Evolutionary conservation across 2,329 filamentous ascomycete genomes (phyloP).

Genomic region (Trichoderma oligosporum): DNA sequence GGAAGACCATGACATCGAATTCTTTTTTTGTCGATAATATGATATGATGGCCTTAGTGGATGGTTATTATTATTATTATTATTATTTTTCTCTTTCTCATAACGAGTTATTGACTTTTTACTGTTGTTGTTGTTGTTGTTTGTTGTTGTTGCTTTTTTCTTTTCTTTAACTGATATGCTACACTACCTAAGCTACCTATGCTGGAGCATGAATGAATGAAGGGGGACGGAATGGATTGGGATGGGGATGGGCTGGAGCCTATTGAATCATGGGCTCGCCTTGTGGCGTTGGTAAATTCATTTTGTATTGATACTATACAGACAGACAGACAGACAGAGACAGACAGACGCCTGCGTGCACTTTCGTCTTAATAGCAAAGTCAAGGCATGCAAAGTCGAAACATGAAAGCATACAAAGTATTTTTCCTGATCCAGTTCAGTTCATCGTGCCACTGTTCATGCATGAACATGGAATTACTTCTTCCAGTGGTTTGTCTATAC

Average conservation of each 20-base stretch:
- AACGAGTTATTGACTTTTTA: too few relatives aligned
- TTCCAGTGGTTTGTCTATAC: too few relatives aligned
- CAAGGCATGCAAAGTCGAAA: neutral
- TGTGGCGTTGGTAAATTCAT: constrained; percentile 7
- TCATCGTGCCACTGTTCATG: too few relatives aligned
- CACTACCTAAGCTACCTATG: too few relatives aligned
- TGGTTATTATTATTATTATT: neutral
- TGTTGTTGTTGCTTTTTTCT: neutral
- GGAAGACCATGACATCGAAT: neutral
- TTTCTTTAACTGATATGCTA: neutral
- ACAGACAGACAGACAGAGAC: neutral
- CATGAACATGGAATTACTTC: too few relatives aligned
- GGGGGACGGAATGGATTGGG: neutral
- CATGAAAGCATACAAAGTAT: neutral
- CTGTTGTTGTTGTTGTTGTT: neutral
- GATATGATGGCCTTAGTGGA: neutral
- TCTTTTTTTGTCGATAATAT: neutral
- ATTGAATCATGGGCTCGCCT: constrained; percentile 12
- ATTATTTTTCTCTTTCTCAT: neutral
- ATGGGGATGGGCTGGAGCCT: constrained; percentile 18
- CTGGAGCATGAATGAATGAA: neutral
- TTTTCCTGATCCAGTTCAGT: too few relatives aligned
- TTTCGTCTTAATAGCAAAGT: constrained; percentile 2
- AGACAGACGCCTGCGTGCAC: neutral
- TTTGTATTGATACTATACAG: neutral